A percentile compares a stretch with the other conserved stretches of the same genome.
Conservation (phyloP, 805 yeast species). For the Teunomyces stri region DNA sequence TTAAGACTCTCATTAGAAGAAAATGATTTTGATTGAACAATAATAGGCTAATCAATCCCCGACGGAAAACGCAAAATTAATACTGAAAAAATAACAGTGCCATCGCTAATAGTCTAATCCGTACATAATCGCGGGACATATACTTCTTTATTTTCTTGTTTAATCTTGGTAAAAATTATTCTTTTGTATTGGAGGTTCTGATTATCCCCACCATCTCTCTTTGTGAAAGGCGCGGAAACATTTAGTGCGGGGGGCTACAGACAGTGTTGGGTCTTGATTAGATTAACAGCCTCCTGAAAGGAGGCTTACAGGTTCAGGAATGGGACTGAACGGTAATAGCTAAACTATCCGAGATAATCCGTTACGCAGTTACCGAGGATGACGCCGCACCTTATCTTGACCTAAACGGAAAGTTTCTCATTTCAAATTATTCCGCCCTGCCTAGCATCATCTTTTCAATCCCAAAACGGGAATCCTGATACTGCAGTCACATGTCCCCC, state of each 20-base stretch:
- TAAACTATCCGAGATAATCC: no score
- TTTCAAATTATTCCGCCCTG: background rate
- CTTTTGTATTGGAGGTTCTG: no score
- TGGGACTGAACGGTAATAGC: no score
- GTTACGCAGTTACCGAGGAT: no score
- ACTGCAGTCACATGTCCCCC: background rate
- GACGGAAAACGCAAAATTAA: background rate
- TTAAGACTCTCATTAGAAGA: conserved; percentile 13
- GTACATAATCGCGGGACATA: background rate
- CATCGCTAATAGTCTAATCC: background rate
- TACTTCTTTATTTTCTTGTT: background rate
- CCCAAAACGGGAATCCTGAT: no score
- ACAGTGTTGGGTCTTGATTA: no score
- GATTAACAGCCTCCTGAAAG: no score
- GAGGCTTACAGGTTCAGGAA: no score
- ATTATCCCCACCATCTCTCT: no score
- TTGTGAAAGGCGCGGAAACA: no score
- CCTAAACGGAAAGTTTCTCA: background rate
- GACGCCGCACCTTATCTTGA: background rate
- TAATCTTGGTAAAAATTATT: no score
- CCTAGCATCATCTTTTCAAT: background rate
- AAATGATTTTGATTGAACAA: background rate
- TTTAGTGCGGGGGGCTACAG: no score
- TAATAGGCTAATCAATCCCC: background rate
- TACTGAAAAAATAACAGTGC: background rate